Conservation (phyloP, 352 stramenopile species). For the Paralagenidium karlingii region DNA sequence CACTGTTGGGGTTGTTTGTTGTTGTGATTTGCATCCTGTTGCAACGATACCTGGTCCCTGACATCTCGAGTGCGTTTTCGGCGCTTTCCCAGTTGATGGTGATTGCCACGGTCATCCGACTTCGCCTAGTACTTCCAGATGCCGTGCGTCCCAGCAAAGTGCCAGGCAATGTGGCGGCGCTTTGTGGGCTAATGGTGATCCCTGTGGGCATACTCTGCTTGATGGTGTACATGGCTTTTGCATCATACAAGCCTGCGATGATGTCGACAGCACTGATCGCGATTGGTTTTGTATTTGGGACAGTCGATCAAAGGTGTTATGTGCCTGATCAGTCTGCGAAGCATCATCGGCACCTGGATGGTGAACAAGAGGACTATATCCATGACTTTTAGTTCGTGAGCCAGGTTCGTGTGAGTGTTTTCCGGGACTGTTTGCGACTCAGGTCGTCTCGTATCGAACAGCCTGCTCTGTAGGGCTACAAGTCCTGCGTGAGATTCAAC, state of each 20-base stretch:
- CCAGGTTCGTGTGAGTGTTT: too few species aligned
- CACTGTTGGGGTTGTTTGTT: conserved; percentile 27
- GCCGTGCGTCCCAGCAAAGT: conserved; percentile 52
- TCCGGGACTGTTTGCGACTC: too few species aligned
- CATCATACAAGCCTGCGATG: neutral
- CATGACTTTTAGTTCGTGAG: too few species aligned
- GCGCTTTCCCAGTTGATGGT: conserved; percentile 77
- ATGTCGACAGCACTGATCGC: neutral
- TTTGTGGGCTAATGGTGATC: conserved; percentile 18
- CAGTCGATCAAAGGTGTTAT: too few species aligned
- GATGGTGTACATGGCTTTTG: conserved; percentile 1
- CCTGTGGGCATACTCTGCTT: conserved; percentile 30
- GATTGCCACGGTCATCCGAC: conserved; percentile 80
- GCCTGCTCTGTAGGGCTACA: too few species aligned
- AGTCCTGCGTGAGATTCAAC: too few species aligned
- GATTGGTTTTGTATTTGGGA: neutral
- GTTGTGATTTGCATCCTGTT: too few species aligned
- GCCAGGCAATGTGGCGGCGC: conserved; percentile 19
- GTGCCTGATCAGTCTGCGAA: too few species aligned
- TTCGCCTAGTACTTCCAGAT: conserved; percentile 61
- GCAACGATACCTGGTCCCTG: conserved; percentile 54
- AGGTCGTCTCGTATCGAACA: too few species aligned
- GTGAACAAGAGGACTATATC: too few species aligned
- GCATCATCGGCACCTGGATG: too few species aligned
- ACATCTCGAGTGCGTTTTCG: conserved; percentile 83